Evolutionary conservation across 2,329 filamentous ascomycete genomes (phyloP).

Genomic region (Ophiocordyceps unilateralis): DNA sequence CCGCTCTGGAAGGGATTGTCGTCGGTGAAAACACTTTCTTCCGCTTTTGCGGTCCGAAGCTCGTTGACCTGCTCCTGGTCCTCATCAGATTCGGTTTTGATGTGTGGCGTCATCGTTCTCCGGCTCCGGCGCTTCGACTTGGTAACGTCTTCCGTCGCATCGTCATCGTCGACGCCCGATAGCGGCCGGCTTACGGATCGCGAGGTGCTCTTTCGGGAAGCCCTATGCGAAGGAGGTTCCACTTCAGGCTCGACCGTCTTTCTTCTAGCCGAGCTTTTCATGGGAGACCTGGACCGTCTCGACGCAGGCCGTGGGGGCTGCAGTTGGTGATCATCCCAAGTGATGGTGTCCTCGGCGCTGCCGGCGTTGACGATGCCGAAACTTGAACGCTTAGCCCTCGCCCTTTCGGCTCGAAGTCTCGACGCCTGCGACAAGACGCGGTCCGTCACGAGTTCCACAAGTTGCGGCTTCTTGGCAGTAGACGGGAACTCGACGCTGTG

Average conservation of each 20-base stretch:
- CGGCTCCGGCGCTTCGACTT: constrained; percentile 31
- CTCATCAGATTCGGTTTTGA: constrained; percentile 36
- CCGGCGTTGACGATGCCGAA: constrained; percentile 61
- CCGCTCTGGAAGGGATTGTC: constrained; percentile 92
- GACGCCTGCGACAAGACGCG: constrained; percentile 63
- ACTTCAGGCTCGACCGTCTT: constrained; percentile 33
- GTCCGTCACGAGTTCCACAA: constrained; percentile 69
- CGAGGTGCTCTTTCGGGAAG: constrained; percentile 35
- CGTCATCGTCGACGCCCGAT: constrained; percentile 28
- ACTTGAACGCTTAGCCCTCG: constrained; percentile 70
- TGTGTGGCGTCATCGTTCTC: constrained; percentile 32
- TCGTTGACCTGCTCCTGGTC: constrained; percentile 13
- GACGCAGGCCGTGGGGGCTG: constrained; percentile 29
- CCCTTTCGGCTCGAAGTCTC: constrained; percentile 57
- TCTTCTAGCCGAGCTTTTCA: constrained; percentile 34
- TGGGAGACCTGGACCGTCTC: constrained; percentile 36
- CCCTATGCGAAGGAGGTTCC: constrained; percentile 18
- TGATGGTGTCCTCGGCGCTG: constrained; percentile 47
- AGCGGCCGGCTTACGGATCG: constrained; percentile 37
- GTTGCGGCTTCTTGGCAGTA: constrained; percentile 78
- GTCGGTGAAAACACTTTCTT: constrained; percentile 53
- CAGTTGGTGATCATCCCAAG: constrained; percentile 42
- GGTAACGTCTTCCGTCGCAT: constrained; percentile 16
- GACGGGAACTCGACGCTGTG: constrained; percentile 76
- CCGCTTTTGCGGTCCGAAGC: constrained; percentile 15